Evolutionary conservation across 345 rosid genomes (phyloP).

Genomic region (Murraya koenigii): DNA sequence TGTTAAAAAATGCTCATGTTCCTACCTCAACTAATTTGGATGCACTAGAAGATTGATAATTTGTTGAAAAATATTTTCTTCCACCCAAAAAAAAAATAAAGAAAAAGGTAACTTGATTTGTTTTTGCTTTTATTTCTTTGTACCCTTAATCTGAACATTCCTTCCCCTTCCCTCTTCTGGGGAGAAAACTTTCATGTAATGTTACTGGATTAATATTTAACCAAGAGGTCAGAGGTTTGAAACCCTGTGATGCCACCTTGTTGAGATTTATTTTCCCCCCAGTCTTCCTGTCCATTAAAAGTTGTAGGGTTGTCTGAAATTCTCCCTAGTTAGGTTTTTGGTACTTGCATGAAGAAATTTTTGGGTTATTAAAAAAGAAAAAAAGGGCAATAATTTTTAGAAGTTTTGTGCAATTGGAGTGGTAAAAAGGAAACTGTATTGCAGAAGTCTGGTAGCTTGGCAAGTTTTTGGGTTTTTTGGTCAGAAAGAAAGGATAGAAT

Average conservation of each 20-base stretch:
- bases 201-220: neutral
- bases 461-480: no score
- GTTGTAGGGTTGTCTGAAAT: neutral
- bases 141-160: neutral
- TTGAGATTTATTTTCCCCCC: neutral
- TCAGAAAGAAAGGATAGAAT: no score
- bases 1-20: neutral
- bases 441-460: no score
- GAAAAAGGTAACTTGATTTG: neutral
- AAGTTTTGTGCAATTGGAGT: no score
- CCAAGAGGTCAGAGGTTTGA: neutral
- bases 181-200: neutral
- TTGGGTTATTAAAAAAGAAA: neutral
- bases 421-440: no score
- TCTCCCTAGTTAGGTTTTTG: neutral
- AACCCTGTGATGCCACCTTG: neutral
- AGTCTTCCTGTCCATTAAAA: neutral
- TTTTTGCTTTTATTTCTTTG: neutral
- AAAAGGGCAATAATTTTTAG: neutral
- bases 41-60: neutral
- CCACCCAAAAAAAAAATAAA: neutral
- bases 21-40: neutral
- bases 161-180: neutral
- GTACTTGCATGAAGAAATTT: neutral
- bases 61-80: conserved; percentile 5